Conservation (phyloP, 2,329 filamentous ascomycete species). For the Ceratocystis ficicola region DNA sequence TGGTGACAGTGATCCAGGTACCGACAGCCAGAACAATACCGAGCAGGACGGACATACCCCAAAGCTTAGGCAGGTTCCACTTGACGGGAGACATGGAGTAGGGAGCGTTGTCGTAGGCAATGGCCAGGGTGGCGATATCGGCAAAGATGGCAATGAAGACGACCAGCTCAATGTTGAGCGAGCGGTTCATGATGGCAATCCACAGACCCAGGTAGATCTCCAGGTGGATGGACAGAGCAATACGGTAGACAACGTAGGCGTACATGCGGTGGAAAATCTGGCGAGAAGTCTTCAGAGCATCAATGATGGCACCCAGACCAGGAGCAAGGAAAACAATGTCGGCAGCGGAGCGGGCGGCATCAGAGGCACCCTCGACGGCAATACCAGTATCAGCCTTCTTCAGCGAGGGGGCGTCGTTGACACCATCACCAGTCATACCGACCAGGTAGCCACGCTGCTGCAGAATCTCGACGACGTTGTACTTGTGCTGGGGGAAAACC, state of each 20-base stretch:
- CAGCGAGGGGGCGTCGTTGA: constrained; percentile 83
- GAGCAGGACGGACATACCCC: constrained; percentile 80
- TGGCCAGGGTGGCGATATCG: constrained; percentile 81
- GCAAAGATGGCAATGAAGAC: constrained; percentile 94
- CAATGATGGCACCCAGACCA: constrained; percentile 83
- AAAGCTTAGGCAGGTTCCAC: constrained; percentile 84
- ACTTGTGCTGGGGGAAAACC: constrained; percentile 92
- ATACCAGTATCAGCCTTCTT: constrained; percentile 97
- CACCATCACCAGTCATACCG: constrained; percentile 92
- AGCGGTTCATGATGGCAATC: constrained; percentile 78
- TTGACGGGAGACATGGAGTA: constrained; percentile 79
- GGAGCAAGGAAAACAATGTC: constrained; percentile 91
- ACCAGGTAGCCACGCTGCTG: constrained; percentile 88
- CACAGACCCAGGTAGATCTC: constrained; percentile 86
- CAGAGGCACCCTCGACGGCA: constrained; percentile 82
- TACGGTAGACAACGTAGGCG: constrained; percentile 90
- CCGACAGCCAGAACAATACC: constrained; percentile 69
- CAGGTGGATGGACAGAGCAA: constrained; percentile 79
- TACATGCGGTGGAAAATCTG: constrained; percentile 98
- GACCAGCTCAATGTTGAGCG: constrained; percentile 72
- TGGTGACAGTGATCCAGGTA: constrained; percentile 81
- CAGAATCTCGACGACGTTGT: constrained; percentile 83
- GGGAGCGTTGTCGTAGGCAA: constrained; percentile 86
- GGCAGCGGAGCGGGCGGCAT: constrained; percentile 79
- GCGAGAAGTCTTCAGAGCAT: constrained; percentile 81